Evolutionary conservation across 2,329 filamentous ascomycete genomes (phyloP).

Genomic region (Cladophialophora yegresii): DNA sequence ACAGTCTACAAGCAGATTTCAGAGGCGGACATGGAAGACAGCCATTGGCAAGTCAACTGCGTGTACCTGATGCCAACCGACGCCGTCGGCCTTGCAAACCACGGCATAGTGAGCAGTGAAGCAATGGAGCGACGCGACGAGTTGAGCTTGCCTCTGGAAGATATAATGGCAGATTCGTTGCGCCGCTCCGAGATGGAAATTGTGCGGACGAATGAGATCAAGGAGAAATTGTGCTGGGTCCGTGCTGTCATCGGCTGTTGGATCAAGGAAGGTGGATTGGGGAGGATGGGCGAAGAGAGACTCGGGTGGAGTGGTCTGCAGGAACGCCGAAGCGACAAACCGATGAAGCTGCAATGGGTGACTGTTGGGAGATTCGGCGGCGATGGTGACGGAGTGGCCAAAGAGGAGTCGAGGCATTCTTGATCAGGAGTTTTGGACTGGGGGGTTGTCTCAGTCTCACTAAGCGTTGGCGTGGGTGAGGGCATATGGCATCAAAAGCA

Average conservation of each 20-base stretch:
- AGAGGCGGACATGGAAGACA: conserved; percentile 20
- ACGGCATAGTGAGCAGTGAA: conserved; percentile 46
- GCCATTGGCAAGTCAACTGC: conserved; percentile 46
- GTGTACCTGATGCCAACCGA: conserved; percentile 53
- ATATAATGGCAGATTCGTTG: conserved; percentile 34
- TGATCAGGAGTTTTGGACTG: background rate
- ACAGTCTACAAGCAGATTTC: conserved; percentile 44
- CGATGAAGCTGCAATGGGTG: conserved; percentile 56
- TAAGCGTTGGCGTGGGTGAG: conserved; percentile 4
- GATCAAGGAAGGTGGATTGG: conserved; percentile 39
- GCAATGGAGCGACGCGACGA: conserved; percentile 41
- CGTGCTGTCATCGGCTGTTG: conserved; percentile 45
- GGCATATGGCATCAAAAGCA: background rate
- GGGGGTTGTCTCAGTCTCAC: background rate
- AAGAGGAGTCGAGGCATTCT: conserved; percentile 16
- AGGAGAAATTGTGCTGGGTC: conserved; percentile 49
- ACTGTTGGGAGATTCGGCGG: conserved; percentile 53
- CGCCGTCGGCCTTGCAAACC: conserved; percentile 47
- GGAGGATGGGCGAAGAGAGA: conserved; percentile 38
- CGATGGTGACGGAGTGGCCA: conserved; percentile 39
- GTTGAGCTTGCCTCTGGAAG: conserved; percentile 36
- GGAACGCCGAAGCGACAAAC: conserved; percentile 49
- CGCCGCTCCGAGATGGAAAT: conserved; percentile 45
- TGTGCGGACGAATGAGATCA: conserved; percentile 49
- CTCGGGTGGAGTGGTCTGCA: conserved; percentile 39